Conservation (phyloP, 345 rosid genomes). For the Populus nigra region DNA sequence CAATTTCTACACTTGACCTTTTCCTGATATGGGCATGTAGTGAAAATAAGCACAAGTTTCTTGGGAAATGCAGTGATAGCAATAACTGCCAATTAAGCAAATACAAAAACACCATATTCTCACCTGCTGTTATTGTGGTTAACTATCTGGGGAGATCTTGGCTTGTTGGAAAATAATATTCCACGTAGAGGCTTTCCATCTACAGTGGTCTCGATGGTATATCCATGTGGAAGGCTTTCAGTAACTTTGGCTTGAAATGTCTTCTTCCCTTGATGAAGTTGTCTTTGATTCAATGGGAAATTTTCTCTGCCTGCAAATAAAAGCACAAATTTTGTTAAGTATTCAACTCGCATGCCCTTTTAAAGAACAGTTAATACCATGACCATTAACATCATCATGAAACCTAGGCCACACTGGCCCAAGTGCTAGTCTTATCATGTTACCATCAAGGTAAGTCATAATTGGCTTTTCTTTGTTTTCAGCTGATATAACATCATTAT, state of each 20-base stretch:
- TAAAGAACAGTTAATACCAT: neutral
- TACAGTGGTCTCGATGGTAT: constrained; percentile 75
- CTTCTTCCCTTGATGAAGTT: constrained; percentile 59
- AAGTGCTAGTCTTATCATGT: neutral
- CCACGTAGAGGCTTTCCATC: constrained; percentile 88
- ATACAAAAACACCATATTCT: constrained; percentile 18
- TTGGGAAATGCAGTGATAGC: neutral
- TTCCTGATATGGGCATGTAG: constrained; percentile 42
- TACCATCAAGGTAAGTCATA: neutral
- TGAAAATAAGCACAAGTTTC: constrained; percentile 8
- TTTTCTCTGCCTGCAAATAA: constrained; percentile 54
- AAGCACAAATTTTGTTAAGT: constrained; percentile 1
- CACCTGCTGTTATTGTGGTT: constrained; percentile 47
- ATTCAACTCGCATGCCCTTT: neutral
- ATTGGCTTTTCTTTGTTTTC: neutral
- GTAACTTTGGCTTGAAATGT: constrained; percentile 79
- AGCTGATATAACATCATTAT: neutral
- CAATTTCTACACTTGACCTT: constrained; percentile 40
- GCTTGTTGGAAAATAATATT: constrained; percentile 71
- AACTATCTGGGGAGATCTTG: constrained; percentile 29
- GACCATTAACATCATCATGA: neutral
- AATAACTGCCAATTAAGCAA: constrained; percentile 5
- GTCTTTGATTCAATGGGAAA: constrained; percentile 34
- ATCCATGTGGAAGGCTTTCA: constrained; percentile 68
- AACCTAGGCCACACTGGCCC: neutral